These are phyloP conservation scores for Syncephalastrum contaminatum DNA, from an alignment of 371 early-diverging fungal species.

Conservation along the genomic window DNA sequence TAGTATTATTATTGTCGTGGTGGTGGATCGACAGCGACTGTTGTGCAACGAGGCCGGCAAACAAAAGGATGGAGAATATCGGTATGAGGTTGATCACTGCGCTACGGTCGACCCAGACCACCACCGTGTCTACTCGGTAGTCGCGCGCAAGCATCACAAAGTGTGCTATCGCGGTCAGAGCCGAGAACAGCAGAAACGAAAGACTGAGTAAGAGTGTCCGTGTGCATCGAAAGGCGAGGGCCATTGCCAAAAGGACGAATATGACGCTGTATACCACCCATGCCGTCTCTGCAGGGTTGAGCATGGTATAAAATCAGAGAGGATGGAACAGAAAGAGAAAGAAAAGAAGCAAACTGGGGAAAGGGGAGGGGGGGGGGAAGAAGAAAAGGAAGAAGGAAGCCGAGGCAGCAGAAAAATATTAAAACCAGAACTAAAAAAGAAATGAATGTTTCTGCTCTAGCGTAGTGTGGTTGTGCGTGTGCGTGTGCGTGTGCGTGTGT, in stretches of 20 bases:
- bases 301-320: conserved; percentile 15
- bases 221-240: conserved; percentile 18
- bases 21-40: conserved; percentile 29
- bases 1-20: conserved; percentile 19
- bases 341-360: conserved; percentile 2
- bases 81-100: conserved; percentile 23
- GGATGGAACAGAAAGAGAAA: background rate
- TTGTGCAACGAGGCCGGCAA: conserved; percentile 22
- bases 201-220: conserved; percentile 21
- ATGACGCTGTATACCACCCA: conserved; percentile 33
- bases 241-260: conserved; percentile 15
- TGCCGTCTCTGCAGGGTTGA: conserved; percentile 25
- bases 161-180: conserved; percentile 10
- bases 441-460: no score
- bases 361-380: background rate
- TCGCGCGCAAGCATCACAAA: conserved; percentile 11
- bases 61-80: conserved; percentile 25
- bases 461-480: no score
- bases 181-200: conserved; percentile 22
- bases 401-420: background rate
- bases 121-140: conserved; percentile 8
- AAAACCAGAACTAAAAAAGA: background rate
- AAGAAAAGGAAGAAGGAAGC: background rate
- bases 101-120: conserved; percentile 17
- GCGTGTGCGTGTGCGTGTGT: no score